A percentile compares a stretch with the other conserved stretches of the same genome.
Evolutionary conservation across 495 filamentous ascomycete species (phyloP).

Genomic region (Lichina pygmaea): DNA sequence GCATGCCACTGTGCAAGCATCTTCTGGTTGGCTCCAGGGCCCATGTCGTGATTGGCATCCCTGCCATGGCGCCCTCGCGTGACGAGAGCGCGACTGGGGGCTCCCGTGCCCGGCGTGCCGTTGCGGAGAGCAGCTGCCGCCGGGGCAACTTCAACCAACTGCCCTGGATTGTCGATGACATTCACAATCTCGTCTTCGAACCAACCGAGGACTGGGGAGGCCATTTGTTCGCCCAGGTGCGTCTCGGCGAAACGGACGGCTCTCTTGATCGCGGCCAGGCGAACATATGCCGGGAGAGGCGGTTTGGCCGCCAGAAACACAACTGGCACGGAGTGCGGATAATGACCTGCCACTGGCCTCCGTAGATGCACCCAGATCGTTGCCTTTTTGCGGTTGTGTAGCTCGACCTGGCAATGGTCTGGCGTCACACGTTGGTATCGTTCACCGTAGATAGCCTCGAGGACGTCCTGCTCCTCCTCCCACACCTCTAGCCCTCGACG

Average conservation of each 20-base stretch:
- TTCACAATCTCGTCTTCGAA: conserved; percentile 46
- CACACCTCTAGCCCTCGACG: conserved; percentile 28
- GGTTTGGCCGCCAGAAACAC: conserved; percentile 29
- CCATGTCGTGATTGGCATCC: background rate
- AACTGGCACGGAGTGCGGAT: conserved; percentile 52
- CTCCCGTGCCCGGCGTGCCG: conserved; percentile 4
- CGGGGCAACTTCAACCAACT: conserved; percentile 52
- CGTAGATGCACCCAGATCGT: conserved; percentile 22
- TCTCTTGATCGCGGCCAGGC: conserved; percentile 64
- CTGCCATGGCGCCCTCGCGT: background rate
- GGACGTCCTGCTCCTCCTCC: conserved; percentile 56
- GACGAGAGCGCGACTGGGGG: conserved; percentile 2
- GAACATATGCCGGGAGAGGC: conserved; percentile 67
- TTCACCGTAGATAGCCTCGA: conserved; percentile 56
- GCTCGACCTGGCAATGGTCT: conserved; percentile 34
- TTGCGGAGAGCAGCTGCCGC: conserved; percentile 31
- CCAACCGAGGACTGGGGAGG: conserved; percentile 79
- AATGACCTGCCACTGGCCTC: conserved; percentile 26
- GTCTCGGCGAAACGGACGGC: conserved; percentile 38
- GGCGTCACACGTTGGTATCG: conserved; percentile 27
- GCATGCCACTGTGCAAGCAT: conserved; percentile 24
- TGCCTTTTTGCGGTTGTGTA: conserved; percentile 17
- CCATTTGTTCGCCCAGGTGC: conserved; percentile 57
- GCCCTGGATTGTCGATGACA: conserved; percentile 62
- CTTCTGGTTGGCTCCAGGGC: conserved; percentile 13